Percentiles rank a stretch among this genome's conserved stretches.
These are phyloP conservation scores for Coemansia sp. DNA, from an alignment of 192 early-diverging fungal genomes.

Conservation along the genomic window DNA sequence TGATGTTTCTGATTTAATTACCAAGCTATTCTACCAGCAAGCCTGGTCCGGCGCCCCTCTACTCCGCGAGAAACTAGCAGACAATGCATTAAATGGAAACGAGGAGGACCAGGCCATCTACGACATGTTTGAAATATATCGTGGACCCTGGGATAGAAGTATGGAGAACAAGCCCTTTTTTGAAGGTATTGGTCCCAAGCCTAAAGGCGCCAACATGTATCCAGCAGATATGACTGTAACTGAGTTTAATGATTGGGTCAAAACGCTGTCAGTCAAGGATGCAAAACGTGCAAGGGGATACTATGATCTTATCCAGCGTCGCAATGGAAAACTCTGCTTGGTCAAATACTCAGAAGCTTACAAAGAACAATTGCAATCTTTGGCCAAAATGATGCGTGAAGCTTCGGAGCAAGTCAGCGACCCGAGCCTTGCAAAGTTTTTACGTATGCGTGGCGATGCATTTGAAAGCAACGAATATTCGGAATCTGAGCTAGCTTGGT, in stretches of 20 bases:
- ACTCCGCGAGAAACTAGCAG: conserved; percentile 54
- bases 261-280: conserved; percentile 12
- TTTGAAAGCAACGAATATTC: conserved; percentile 65
- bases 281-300: conserved; percentile 60
- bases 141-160: conserved; percentile 46
- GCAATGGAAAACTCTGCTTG: conserved; percentile 31
- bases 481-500: conserved; percentile 68
- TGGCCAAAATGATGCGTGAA: conserved; percentile 55
- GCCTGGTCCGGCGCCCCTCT: conserved; percentile 61
- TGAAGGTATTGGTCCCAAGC: too few species aligned
- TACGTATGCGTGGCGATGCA: conserved; percentile 56
- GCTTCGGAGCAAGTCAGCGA: conserved; percentile 61
- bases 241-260: too few species aligned
- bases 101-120: conserved; percentile 41
- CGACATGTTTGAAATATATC: conserved; percentile 61
- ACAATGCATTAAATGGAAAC: conserved; percentile 10
- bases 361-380: conserved; percentile 54
- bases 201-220: too few species aligned
- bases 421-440: conserved; percentile 55
- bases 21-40: conserved; percentile 64
- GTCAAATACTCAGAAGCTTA: conserved; percentile 62
- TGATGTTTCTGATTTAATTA: conserved; percentile 60
- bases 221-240: too few species aligned
- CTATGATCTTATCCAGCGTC: conserved; percentile 59
- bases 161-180: too few species aligned